These are phyloP conservation scores for Leishmania major DNA, from an alignment of 208 protist genomes.

Conservation along the genomic window DNA sequence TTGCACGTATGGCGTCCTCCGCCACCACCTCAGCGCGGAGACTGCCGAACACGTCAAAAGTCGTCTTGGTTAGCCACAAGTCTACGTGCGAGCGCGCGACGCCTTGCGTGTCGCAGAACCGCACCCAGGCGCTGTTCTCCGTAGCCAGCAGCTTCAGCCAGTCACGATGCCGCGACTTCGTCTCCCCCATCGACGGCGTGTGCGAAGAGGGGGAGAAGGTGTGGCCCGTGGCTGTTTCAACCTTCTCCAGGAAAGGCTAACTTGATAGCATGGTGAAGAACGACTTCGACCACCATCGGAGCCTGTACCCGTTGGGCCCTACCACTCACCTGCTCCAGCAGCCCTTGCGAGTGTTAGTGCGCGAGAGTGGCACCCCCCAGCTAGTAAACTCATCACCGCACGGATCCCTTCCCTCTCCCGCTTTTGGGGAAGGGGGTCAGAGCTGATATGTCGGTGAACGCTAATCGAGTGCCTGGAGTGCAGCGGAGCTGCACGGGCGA, in stretches of 20 bases:
- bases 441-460: too few relatives aligned
- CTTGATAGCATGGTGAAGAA: neutral
- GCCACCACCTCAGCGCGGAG: slow-evolving; percentile 8
- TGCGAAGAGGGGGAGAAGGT: neutral
- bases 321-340: neutral
- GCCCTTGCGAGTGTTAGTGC: neutral
- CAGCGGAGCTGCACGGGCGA: too few relatives aligned
- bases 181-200: slow-evolving; percentile 21
- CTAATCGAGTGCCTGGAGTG: too few relatives aligned
- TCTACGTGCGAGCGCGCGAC: neutral
- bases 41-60: slow-evolving; percentile 20
- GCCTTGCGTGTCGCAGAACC: neutral
- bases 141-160: slow-evolving; percentile 32
- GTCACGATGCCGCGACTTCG: slow-evolving; percentile 23
- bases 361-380: neutral
- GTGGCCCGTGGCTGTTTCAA: neutral
- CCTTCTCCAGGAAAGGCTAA: neutral
- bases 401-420: too few relatives aligned
- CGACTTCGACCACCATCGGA: neutral
- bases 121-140: slow-evolving; percentile 19
- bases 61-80: slow-evolving; percentile 7
- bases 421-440: too few relatives aligned
- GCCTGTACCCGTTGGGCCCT: slow-evolving; percentile 5
- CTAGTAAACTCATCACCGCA: too few relatives aligned
- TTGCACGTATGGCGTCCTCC: slow-evolving; percentile 16